Base-by-base conservation (phyloP, 2,329 filamentous ascomycete genomes). In the Fusarium camptoceras region DNA sequence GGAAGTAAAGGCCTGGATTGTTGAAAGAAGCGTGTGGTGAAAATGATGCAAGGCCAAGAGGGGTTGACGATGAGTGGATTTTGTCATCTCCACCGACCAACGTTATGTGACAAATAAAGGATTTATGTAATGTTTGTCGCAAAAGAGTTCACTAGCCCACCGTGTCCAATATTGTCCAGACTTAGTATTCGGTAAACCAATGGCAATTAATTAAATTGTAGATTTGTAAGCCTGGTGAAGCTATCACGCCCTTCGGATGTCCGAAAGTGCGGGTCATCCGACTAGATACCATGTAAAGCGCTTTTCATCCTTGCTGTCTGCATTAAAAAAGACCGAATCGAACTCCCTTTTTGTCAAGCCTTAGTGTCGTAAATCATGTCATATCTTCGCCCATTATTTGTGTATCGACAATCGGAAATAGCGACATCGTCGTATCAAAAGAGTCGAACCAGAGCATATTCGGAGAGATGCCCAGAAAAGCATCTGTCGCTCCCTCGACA, bases 391-490 rank as follows among this genome's bases (percentile, higher is more conserved):
- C 62, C 51, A 65, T 65, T 34, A 72, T 64, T 14, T 74, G 67
- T 4, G 71, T 73, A 18, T 75, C 73, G 2, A 75, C 71, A 3
- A 74, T 75, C 0, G 73, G 73, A 28, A 75, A 75, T 2, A 75
- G 25, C 12, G 73, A 74, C 61, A 75, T 74, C 2, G 71, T 73
- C n/a, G 72, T 72, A 3, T 72, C 73, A 46, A 75, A 75, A 7
- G 73, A 68, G 25, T 75, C 73, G 20, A 75, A 75, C 73, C 73
- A 75, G 18, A 75, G 64, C 63, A 75, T 65, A 16, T 73, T 75
- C 4, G 73, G 73, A 2, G 73, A 75, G 11, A 75, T 75, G 0
- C 70, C 69, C 3, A 73, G 59, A 16, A 75, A 70, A 30, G 66
- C 56, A n/a, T 75, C 71, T 3, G 73, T 48, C 30, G 66, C 65